Evolutionary conservation across 106 monocot genomes (phyloP), one percentile per base, ranked within the genome.

Genomic region (Hemerocallis citrina): DNA sequence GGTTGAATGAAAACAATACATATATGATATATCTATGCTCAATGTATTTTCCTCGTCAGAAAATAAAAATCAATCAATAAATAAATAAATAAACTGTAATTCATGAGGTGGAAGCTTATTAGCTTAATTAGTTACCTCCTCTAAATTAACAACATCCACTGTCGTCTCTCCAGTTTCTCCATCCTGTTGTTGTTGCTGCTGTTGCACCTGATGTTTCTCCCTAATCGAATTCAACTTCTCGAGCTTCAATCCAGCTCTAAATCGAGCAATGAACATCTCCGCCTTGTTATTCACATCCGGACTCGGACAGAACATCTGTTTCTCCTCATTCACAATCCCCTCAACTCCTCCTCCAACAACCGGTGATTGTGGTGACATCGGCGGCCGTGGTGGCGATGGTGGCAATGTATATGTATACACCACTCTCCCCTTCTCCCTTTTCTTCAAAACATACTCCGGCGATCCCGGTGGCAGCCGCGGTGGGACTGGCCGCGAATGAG

Each of bases 251-350:
- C 68, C 72, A 0, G 55, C 79, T 47, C 72, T 64, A 66, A 88
- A 76, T 8, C 72, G 50, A 12, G 71, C 72, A 31, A 88, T 88
- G 78, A 88, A 88, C 63, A 63, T 44, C 40, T 88, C 87, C 9
- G 87, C 87, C 61, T 88, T 88, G 43, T 62, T 73, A 70, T 88
- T 71, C 65, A 88, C 87, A 63, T 88, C 87, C 3, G 87, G 87
- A 65, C 82, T 88, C 17, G 82, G 68, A 57, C 82, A 76, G 65
- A 59, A 72, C 31, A 11, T 34, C 64, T 22, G 15, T 33, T 37
- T 37, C 35, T 52, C 52, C 17, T 19, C 58, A 1, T 28, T 31
- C 15, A 20, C 44, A 23, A 21, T 34, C 10, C 23, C 46, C 34
- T 1, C 28, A 9, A 1, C 15, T 14, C 7, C 52, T 52, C 25